Evolutionary conservation across 768 basidiomycete genomes (phyloP).

Genomic region (Fibroporia radiculosa): DNA sequence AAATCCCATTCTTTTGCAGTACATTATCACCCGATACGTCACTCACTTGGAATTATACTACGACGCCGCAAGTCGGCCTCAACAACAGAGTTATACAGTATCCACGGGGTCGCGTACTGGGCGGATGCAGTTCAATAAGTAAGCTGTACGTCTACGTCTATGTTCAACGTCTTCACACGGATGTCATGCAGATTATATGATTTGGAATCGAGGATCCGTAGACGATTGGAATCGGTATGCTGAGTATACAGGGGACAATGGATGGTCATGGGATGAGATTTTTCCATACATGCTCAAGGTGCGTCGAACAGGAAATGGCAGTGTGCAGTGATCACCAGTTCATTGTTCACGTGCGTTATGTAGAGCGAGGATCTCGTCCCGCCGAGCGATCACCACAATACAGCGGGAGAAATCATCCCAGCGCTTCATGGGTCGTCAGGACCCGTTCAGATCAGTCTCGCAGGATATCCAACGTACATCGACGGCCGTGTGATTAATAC

Average conservation of each 20-base stretch:
- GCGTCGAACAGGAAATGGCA: too few relatives aligned
- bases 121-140: slow-evolving; percentile 20
- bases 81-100: slow-evolving; percentile 14
- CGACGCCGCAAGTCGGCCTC: slow-evolving; percentile 15
- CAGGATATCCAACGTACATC: slow-evolving; percentile 1
- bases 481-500: slow-evolving; percentile 22
- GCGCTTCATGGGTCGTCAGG: slow-evolving; percentile 18
- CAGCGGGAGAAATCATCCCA: slow-evolving; percentile 16
- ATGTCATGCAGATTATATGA: slow-evolving; percentile 13
- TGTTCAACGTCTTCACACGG: background rate
- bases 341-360: too few relatives aligned
- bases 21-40: slow-evolving; percentile 6
- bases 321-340: too few relatives aligned
- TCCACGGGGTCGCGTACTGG: slow-evolving; percentile 18
- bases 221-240: slow-evolving; percentile 19
- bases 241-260: slow-evolving; percentile 15
- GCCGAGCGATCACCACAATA: slow-evolving; percentile 17
- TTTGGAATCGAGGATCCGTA: slow-evolving; percentile 18
- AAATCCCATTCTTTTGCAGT: slow-evolving; percentile 7
- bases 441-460: slow-evolving; percentile 14
- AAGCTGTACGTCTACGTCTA: background rate
- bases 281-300: slow-evolving; percentile 14
- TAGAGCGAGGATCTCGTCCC: slow-evolving; percentile 18
- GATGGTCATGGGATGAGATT: slow-evolving; percentile 19
- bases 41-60: slow-evolving; percentile 22